Base-by-base conservation (phyloP, 257 asterid species). In the Lithospermum erythrorhizon region DNA sequence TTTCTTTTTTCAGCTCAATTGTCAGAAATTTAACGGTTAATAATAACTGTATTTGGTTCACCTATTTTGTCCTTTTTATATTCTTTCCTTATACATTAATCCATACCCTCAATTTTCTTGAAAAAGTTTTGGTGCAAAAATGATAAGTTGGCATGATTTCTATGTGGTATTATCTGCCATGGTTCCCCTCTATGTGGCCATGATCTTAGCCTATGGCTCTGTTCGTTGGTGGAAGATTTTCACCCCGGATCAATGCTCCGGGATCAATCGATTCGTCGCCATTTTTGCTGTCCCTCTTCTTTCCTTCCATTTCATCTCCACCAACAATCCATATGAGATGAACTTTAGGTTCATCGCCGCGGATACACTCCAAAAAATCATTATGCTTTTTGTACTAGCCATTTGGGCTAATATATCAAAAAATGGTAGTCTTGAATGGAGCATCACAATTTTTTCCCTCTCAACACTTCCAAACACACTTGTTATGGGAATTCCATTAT, bases 201-300 rank as follows among this genome's bases (percentile, higher is more conserved):
- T 90, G 97, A 83, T 90, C 32, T 59, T 90, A 32, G 97, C 97
- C 19, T 90, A 90, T 63, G 97, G 97, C 19, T 90, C 97, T 0
- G 97, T 90, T 21, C 89, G 94, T 1, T 90, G 97, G 96, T 90
- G 97, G 97, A 90, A 87, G 65, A 90, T 90, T 30, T 90, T 90
- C 74, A 76, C 96, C 0, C 94, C 96, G 8, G 97, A 90, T 58
- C 97, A 90, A 61, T 90, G 97, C 67, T 87, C 97, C 55, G 97
- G 97, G 4, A 90, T 90, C 73, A 90, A 90, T 75, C 75, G 97
- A 0, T 90, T 90, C 61, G 97, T 90, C 0, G 97, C 97, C 18
- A 69, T 90, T 20, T 90, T 90, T 57, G 96, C 97, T 0, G 97
- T 90, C 25, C 96, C 97, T 0, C 79, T 90, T 0, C 82, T 90